Evolutionary conservation across 768 basidiomycete species (phyloP).

Genomic region (Albatrellus ellisii): DNA sequence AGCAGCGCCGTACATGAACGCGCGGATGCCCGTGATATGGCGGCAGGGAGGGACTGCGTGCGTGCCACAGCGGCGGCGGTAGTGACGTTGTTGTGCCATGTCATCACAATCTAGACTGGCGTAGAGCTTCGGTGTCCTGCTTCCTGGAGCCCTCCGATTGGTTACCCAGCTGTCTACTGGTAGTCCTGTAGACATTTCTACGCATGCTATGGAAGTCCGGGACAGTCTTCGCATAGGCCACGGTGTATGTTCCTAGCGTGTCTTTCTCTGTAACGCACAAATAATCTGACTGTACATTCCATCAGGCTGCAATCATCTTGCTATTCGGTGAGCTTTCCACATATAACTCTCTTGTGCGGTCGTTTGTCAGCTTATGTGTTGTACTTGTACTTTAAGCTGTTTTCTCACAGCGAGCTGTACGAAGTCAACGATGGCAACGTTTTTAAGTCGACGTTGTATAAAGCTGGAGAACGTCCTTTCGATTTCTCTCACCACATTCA

Average conservation of each 20-base stretch:
- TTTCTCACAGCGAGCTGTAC: conserved; percentile 41
- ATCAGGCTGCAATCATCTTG: conserved; percentile 36
- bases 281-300: not conserved
- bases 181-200: conserved; percentile 14
- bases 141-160: conserved; percentile 77
- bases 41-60: no score
- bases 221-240: no score
- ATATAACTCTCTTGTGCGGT: not conserved
- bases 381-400: conserved; percentile 42
- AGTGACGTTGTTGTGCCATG: no score
- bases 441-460: not conserved
- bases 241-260: conserved; percentile 8
- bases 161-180: conserved; percentile 22
- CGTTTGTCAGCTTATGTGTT: conserved; percentile 30
- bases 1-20: no score
- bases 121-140: conserved; percentile 61
- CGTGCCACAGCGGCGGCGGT: no score
- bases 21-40: no score
- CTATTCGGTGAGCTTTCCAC: conserved; percentile 32
- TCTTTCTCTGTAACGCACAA: not conserved
- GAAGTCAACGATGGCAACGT: conserved; percentile 23
- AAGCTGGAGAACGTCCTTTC: no score
- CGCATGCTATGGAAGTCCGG: conserved; percentile 22
- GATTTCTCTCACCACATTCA: no score
- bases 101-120: conserved; percentile 57